Base-by-base conservation (phyloP, 352 stramenopile species). In the Phytophthora melonis region DNA sequence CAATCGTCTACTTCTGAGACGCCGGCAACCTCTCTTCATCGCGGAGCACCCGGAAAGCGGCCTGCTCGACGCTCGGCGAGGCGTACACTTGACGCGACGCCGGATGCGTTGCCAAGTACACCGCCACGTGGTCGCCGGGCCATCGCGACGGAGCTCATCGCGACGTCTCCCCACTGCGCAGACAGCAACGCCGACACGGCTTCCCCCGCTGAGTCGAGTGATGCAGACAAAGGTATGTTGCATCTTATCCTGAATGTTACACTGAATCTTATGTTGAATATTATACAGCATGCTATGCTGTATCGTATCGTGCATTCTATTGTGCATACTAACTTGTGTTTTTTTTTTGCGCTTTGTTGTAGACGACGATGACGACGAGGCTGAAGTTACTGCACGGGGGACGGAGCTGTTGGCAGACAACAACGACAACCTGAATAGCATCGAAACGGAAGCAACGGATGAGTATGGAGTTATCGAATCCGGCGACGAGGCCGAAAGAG, bases 341-440 rank as follows among this genome's bases (percentile, higher is more conserved):
- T 5, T 41, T 14, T 1, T 41, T 14, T 0, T 8, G n/a, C n/a
- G n/a, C n/a, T n/a, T 49, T 34, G 36, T 64, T 43, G 16, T 64
- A 27, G 3, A 9, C 39, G 41, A 57, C 21, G 58, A 52, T 19
- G 54, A 63, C 21, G 36, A 63, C n/a, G 57, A 39, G 18, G 43
- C 45, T 41, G 57, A 39, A 6, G 10, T 36, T 1, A 21, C 5
- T 10, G 19, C 7, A 57, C 47, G 18, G 5, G 27, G 59, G 5
- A 58, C 3, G 6, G 59, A 58, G 6, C 11, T 66, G 32, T 23
- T 66, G 1, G 59, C 30, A 13, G 59, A 66, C 19, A 66, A 36
- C 11, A 23, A 66, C 59, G 59, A 66, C 19, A 54, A 18, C 47
- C 71, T 58, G 68, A 80, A 58, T 34, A 58, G 3, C 41, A 14